Conservation (phyloP, 2,329 filamentous ascomycete genomes). For the Talaromyces sp. region DNA sequence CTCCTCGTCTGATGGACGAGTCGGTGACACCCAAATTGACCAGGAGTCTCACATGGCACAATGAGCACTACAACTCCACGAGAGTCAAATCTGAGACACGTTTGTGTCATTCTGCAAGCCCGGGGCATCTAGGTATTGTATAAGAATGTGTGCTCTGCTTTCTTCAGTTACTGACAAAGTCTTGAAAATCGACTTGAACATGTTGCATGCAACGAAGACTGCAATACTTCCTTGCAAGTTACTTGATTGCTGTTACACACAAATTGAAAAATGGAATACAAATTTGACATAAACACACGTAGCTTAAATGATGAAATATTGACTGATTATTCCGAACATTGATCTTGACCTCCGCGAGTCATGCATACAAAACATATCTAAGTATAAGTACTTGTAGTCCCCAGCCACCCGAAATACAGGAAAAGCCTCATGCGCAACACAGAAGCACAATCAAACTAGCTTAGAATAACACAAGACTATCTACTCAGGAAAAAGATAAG, state of each 20-base stretch:
- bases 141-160: too few relatives aligned
- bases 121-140: too few relatives aligned
- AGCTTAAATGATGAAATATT: neutral
- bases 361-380: too few relatives aligned
- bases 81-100: neutral
- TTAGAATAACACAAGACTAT: neutral
- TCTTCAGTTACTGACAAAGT: too few relatives aligned
- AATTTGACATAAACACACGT: neutral
- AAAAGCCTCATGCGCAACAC: neutral
- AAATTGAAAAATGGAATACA: neutral
- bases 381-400: neutral
- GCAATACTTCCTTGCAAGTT: neutral
- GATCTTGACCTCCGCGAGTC: neutral
- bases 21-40: neutral
- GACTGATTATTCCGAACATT: too few relatives aligned
- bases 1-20: neutral
- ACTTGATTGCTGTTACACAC: neutral
- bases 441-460: neutral
- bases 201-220: neutral
- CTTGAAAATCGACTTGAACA: too few relatives aligned
- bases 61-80: neutral
- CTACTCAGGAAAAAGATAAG: too few relatives aligned
- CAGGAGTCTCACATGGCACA: neutral
- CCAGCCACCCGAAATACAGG: neutral
- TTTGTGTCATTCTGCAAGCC: too few relatives aligned